Evolutionary conservation across 495 filamentous ascomycete species (phyloP).

Genomic region (Talaromyces ruber): DNA sequence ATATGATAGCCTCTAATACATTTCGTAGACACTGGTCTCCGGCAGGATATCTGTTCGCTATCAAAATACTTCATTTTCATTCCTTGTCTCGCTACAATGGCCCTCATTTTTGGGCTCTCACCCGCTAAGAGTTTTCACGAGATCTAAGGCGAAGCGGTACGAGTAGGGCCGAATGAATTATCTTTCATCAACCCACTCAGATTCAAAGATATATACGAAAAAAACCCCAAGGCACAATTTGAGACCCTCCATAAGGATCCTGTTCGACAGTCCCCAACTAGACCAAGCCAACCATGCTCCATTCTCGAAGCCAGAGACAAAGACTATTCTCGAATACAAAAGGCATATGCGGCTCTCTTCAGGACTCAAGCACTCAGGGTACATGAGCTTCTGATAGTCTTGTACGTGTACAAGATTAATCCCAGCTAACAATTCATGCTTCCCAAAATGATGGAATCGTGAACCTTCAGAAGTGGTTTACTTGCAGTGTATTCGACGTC

Average conservation of each 20-base stretch:
- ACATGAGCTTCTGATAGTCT: not conserved
- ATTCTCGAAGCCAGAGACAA: not conserved
- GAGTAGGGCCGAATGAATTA: conserved; percentile 36
- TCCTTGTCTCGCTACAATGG: not conserved
- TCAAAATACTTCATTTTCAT: not conserved
- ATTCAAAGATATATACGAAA: conserved; percentile 41
- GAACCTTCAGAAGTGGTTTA: not conserved
- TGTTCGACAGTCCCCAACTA: not conserved
- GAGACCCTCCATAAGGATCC: not conserved
- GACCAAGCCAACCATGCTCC: not conserved
- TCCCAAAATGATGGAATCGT: not conserved
- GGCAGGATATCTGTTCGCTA: conserved; percentile 9
- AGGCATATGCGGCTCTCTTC: not conserved
- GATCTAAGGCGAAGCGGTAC: conserved; percentile 37
- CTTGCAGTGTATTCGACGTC: not conserved
- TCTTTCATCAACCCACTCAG: conserved; percentile 29
- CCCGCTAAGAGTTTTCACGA: conserved; percentile 17
- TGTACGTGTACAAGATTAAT: not conserved
- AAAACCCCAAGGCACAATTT: not conserved
- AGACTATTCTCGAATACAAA: not conserved
- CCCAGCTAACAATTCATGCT: not conserved
- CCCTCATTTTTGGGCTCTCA: not conserved
- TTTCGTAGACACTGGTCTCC: not conserved
- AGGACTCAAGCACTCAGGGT: not conserved
- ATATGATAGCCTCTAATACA: not conserved